A percentile compares a stretch with the other conserved stretches of the same genome.
Conservation (phyloP, 176 grass and related monocot genomes). For the Panicum miliaceum region DNA sequence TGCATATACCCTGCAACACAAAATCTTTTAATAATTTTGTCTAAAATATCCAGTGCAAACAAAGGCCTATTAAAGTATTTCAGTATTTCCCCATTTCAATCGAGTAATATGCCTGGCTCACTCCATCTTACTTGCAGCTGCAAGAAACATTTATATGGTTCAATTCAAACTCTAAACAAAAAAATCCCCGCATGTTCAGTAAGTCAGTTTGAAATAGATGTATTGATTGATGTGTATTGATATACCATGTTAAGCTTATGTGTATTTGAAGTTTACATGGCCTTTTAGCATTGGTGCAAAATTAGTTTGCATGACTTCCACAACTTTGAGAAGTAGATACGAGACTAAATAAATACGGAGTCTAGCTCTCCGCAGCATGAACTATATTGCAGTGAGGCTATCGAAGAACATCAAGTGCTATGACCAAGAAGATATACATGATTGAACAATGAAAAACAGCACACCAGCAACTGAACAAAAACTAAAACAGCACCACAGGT, state of each 20-base stretch:
- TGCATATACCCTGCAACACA: background rate
- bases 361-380: conserved; percentile 13
- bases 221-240: background rate
- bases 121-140: background rate
- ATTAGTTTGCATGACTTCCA: background rate
- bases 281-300: background rate
- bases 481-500: conserved; percentile 23
- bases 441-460: conserved; percentile 19
- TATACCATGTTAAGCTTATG: background rate
- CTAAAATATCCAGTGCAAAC: background rate
- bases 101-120: background rate
- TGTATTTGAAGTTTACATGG: background rate
- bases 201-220: background rate
- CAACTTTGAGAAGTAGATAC: background rate
- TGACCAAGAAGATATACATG: conserved; percentile 23
- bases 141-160: background rate
- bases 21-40: conserved; percentile 14
- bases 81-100: background rate
- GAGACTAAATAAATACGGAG: background rate
- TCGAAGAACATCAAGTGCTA: conserved; percentile 9
- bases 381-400: conserved; percentile 10
- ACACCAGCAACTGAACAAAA: conserved; percentile 33
- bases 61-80: background rate
- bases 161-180: background rate
- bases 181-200: background rate